Evolutionary conservation across 1,284 basidiomycete species (phyloP), one percentile per base, ranked within the genome.

Genomic region (Moesziomyces parantarcticus): DNA sequence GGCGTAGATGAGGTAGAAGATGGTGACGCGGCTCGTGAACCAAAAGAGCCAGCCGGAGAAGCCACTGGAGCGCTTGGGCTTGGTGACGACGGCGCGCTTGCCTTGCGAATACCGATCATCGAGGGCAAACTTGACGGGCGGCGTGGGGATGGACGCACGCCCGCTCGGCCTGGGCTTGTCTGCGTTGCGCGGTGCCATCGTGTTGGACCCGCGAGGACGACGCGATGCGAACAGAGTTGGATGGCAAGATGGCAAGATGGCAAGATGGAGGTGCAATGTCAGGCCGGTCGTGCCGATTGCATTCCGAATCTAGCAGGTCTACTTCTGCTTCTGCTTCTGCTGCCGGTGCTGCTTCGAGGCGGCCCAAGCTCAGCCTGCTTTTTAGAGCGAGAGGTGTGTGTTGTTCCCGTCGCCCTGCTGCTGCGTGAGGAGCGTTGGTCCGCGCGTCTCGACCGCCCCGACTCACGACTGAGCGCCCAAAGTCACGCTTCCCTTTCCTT

Each of bases 1-100:
- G 9, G 78, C 70, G 29, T 58, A 69, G 45, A 80, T 63, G 18
- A 72, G 43, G 46, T 73, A 76, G 47, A 73, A 76, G 65, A 76
- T 54, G 53, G 62, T 68, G 57, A 74, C 70, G 22, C 61, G 62
- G 25, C 51, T 62, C 26, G 42, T 49, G 45, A 76, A 73, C 10
- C 57, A 53, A 47, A 72, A 45, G 44, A 79, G 57, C 53, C 60
- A 78, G 50, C 57, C 49, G 44, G 41, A 43, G 47, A 77, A 71
- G 48, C 77, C 62, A 11, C 61, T 40, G 0, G 50, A 50, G 23
- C 23, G 45, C 14, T 64, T 64, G 14, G 46, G 32, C 32, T 57
- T 63, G 13, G 26, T 11, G 23, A 10, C 34, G 1, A 21, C 29
- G 29, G 10, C 29, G 5, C 11, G 29, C 22, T 57, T 58, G 21